phyloP scores from a whole-genome alignment of 208 protist genomes.

The Trichomonas vaginalis region DNA sequence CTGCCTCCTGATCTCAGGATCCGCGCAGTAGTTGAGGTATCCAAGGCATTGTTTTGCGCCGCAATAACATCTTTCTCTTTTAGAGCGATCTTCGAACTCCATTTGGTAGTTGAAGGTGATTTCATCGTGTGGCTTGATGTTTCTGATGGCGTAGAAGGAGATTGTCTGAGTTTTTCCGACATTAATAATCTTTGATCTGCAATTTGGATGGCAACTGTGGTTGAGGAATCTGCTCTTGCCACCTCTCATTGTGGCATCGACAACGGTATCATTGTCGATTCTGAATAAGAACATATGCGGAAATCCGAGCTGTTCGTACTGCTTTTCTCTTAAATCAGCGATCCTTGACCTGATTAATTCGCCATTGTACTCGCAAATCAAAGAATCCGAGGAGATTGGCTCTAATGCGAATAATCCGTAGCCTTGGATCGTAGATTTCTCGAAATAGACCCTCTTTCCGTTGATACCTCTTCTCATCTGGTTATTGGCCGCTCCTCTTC shows the following conservation, averaged over 20 bases:
- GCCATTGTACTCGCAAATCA: constrained; percentile 26
- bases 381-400: background rate
- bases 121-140: constrained; percentile 22
- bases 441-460: constrained; percentile 20
- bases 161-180: constrained; percentile 23
- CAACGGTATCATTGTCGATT: constrained; percentile 20
- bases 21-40: constrained; percentile 14
- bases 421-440: constrained; percentile 22
- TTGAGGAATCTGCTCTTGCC: constrained; percentile 21
- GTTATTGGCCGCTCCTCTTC: background rate
- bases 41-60: constrained; percentile 21
- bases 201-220: constrained; percentile 27
- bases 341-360: constrained; percentile 16
- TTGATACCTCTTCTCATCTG: background rate
- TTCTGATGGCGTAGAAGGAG: constrained; percentile 19
- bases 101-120: constrained; percentile 27
- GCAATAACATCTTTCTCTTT: constrained; percentile 11
- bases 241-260: constrained; percentile 24
- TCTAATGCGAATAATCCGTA: constrained; percentile 21
- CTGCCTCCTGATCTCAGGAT: background rate
- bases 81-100: constrained; percentile 24
- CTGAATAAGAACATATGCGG: constrained; percentile 25
- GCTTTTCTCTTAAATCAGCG: constrained; percentile 25
- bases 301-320: constrained; percentile 19
- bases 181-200: constrained; percentile 16